Evolutionary conservation across 306 rosid species (phyloP).

Genomic region (Vachellia collinsii): DNA sequence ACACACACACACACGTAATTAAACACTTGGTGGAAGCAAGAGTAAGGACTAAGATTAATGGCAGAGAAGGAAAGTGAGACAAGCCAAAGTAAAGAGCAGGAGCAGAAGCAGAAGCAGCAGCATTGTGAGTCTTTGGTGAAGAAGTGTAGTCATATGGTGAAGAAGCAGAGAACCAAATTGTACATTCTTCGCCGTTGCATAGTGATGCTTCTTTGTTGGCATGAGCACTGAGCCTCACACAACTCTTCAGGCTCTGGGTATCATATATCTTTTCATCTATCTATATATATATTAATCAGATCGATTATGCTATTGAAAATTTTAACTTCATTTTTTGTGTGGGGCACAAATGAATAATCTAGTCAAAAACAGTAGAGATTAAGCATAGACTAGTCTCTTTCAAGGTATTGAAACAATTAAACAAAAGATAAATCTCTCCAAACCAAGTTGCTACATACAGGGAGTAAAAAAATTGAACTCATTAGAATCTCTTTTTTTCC

Average conservation of each 20-base stretch:
- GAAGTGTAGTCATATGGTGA: slow-evolving; percentile 77
- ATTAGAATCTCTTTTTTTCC: neutral
- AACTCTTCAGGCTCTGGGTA: neutral
- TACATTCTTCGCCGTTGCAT: slow-evolving; percentile 88
- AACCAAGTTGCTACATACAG: neutral
- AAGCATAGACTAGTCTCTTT: too few relatives aligned
- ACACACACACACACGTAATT: neutral
- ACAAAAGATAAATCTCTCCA: neutral
- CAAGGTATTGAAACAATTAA: too few relatives aligned
- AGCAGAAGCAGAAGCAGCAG: slow-evolving; percentile 37
- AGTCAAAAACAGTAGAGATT: too few relatives aligned
- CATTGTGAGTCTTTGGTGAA: slow-evolving; percentile 69
- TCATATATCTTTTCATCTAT: neutral
- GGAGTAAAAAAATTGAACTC: neutral
- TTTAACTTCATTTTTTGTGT: too few relatives aligned
- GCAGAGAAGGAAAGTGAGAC: slow-evolving; percentile 56
- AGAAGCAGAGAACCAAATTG: slow-evolving; percentile 86
- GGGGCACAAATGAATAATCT: too few relatives aligned
- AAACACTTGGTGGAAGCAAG: slow-evolving; percentile 38
- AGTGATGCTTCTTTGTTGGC: slow-evolving; percentile 84
- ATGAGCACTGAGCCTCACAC: slow-evolving; percentile 43
- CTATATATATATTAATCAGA: too few relatives aligned
- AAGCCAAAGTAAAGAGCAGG: slow-evolving; percentile 29
- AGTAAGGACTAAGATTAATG: slow-evolving; percentile 52
- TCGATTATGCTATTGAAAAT: too few relatives aligned